Percentiles rank a stretch among this genome's conserved stretches.
Conservation (phyloP, 1,284 basidiomycete species). For the Ustilago tritici region DNA sequence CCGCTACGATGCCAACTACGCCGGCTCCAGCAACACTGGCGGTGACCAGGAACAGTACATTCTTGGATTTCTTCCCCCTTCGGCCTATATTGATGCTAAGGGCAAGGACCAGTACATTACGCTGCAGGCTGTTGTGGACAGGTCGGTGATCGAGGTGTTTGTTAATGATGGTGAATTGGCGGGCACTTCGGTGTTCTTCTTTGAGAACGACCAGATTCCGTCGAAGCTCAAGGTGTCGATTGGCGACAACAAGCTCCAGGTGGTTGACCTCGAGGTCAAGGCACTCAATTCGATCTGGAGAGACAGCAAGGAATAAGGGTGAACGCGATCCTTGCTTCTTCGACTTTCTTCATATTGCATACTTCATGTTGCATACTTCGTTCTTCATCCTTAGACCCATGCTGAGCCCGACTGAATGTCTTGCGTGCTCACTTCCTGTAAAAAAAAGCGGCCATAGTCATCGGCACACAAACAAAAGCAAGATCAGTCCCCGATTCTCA, state of each 20-base stretch:
- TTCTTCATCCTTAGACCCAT: neutral
- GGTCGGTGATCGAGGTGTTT: constrained; percentile 68
- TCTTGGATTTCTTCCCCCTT: constrained; percentile 31
- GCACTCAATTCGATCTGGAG: constrained; percentile 49
- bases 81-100: constrained; percentile 22
- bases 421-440: constrained; percentile 6
- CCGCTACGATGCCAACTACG: constrained; percentile 48
- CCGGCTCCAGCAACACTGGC: constrained; percentile 5
- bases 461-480: no score
- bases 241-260: constrained; percentile 44
- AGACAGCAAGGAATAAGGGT: constrained; percentile 25
- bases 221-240: constrained; percentile 39
- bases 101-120: constrained; percentile 34
- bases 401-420: constrained; percentile 7
- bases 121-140: constrained; percentile 64
- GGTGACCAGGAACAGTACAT: constrained; percentile 25
- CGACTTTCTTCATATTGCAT: neutral
- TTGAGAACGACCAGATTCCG: constrained; percentile 52
- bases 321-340: neutral
- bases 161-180: constrained; percentile 62
- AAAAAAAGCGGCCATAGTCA: neutral
- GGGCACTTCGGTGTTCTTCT: constrained; percentile 53
- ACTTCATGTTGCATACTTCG: neutral
- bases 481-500: no score
- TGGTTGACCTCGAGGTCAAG: constrained; percentile 43